Conservation (phyloP, 495 filamentous ascomycete genomes). For the Podospora appendiculata region DNA sequence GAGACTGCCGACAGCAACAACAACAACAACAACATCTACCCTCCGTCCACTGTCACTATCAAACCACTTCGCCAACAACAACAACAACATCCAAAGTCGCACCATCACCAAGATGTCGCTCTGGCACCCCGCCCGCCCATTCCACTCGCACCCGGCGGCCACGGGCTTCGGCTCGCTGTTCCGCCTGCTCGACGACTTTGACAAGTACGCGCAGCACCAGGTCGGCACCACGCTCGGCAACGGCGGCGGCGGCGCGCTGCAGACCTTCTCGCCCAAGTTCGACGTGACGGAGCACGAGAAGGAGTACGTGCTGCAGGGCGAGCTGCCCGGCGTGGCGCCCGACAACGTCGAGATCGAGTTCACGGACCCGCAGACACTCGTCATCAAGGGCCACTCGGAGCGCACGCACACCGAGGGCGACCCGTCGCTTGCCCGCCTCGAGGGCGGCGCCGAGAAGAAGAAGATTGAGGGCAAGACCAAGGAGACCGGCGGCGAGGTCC, state of each 20-base stretch:
- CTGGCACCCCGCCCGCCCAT: slow-evolving; percentile 9
- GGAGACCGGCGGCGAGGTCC: not conserved
- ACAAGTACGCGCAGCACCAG: slow-evolving; percentile 39
- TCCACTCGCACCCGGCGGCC: slow-evolving; percentile 36
- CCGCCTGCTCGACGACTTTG: slow-evolving; percentile 73
- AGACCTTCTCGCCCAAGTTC: slow-evolving; percentile 44
- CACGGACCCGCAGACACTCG: slow-evolving; percentile 67
- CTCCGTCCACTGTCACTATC: not conserved
- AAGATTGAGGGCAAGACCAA: slow-evolving; percentile 17
- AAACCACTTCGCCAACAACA: not conserved
- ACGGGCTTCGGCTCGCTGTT: slow-evolving; percentile 61
- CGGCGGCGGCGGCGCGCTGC: not conserved
- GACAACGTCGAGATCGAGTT: slow-evolving; percentile 80
- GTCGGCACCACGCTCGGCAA: slow-evolving; percentile 10
- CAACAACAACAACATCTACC: not conserved
- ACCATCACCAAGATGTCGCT: slow-evolving; percentile 16
- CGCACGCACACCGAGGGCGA: slow-evolving; percentile 41
- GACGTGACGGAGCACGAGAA: slow-evolving; percentile 67
- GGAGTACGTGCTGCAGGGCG: slow-evolving; percentile 74
- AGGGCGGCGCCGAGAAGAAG: slow-evolving; percentile 3
- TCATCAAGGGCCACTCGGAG: slow-evolving; percentile 61
- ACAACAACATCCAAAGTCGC: not conserved
- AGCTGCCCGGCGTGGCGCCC: slow-evolving; percentile 78
- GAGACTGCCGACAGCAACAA: no score
- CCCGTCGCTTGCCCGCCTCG: slow-evolving; percentile 19